phyloP scores from a whole-genome alignment of 2,329 filamentous ascomycete species.

The Penicillium sp. region DNA sequence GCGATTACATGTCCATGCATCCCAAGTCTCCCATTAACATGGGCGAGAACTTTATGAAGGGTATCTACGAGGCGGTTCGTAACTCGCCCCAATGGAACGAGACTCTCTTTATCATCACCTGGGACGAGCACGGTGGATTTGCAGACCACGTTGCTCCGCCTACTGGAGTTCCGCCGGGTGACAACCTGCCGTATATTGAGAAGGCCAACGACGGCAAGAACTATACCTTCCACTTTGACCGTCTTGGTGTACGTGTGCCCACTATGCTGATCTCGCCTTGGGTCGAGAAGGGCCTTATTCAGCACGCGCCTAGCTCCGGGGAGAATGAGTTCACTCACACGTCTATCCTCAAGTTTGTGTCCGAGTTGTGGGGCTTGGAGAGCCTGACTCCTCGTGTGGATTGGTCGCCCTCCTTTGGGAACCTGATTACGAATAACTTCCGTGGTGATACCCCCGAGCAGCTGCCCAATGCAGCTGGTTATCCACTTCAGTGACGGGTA shows the following conservation, averaged over 20 bases:
- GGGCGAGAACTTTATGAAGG: constrained; percentile 48
- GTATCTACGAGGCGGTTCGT: constrained; percentile 48
- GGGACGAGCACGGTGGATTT: constrained; percentile 51
- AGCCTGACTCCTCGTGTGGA: constrained; percentile 41
- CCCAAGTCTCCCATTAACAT: constrained; percentile 45
- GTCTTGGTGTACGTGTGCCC: constrained; percentile 32
- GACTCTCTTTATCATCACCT: constrained; percentile 49
- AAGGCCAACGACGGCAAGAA: constrained; percentile 24
- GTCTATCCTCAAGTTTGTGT: constrained; percentile 44
- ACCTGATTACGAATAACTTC: constrained; percentile 26
- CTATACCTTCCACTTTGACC: constrained; percentile 34
- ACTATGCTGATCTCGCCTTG: constrained; percentile 38
- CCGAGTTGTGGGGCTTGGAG: constrained; percentile 45
- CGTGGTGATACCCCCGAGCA: constrained; percentile 28
- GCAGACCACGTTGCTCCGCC: constrained; percentile 49
- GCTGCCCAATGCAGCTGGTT: constrained; percentile 26
- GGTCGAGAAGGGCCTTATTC: constrained; percentile 43
- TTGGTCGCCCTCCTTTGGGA: constrained; percentile 39
- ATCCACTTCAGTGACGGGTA: neutral
- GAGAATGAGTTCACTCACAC: constrained; percentile 47
- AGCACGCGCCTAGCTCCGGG: constrained; percentile 40
- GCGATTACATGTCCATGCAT: constrained; percentile 50
- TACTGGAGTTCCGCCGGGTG: constrained; percentile 39
- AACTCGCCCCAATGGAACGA: constrained; percentile 48
- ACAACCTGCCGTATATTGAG: constrained; percentile 37